phyloP scores from a whole-genome alignment of 345 rosid genomes.

The Syzygium grande region DNA sequence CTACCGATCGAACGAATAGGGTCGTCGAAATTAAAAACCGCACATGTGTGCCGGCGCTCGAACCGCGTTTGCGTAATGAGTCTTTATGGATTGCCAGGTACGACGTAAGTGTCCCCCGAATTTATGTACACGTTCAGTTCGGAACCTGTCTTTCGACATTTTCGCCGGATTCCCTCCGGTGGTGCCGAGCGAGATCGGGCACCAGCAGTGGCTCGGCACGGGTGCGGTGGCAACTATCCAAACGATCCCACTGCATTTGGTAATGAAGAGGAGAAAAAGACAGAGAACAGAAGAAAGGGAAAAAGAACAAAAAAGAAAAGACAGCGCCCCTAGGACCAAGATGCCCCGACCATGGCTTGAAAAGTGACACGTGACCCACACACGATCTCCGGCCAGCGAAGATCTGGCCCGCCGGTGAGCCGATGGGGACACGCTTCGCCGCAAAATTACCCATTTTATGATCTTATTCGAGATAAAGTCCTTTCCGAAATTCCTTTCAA shows the following conservation, averaged over 20 bases:
- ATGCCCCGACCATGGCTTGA: too few species aligned
- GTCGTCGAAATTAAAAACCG: background rate
- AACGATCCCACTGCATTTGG: too few species aligned
- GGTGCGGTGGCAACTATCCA: background rate
- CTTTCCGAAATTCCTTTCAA: fast-evolving
- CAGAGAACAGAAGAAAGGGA: background rate
- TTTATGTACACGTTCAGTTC: background rate
- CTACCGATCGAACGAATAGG: background rate
- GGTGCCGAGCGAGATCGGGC: background rate
- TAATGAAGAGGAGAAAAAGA: background rate
- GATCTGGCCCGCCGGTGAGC: too few species aligned
- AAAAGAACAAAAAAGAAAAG: background rate
- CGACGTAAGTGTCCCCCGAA: background rate
- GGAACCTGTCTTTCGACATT: background rate
- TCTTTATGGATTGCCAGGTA: background rate
- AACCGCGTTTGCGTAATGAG: background rate
- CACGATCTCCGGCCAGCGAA: too few species aligned
- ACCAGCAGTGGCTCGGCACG: background rate
- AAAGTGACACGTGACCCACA: too few species aligned
- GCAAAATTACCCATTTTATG: too few species aligned
- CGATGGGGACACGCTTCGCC: too few species aligned
- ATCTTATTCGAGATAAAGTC: background rate
- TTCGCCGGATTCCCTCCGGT: background rate
- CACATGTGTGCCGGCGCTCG: background rate
- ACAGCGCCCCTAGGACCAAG: too few species aligned